These are phyloP conservation scores for Tillandsia leiboldiana DNA, from an alignment of 176 grass and related monocot genomes.

Conservation along the genomic window DNA sequence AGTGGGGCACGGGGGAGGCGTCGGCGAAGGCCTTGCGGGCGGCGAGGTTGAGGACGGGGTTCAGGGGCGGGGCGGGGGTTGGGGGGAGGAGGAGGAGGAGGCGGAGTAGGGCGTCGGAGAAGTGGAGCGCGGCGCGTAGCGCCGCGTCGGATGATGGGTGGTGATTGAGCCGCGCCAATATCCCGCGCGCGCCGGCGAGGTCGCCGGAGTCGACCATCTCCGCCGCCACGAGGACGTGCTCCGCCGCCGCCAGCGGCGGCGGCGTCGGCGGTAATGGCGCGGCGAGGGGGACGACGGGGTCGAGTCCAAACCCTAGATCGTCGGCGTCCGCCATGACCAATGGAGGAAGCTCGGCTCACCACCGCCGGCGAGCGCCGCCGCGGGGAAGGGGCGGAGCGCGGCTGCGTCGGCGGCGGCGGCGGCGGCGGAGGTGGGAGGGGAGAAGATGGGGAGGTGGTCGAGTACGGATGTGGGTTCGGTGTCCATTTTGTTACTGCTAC, in stretches of 20 bases:
- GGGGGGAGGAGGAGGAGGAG: background rate
- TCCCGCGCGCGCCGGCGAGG: constrained; percentile 30
- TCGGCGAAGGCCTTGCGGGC: constrained; percentile 16
- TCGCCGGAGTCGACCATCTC: constrained; percentile 30
- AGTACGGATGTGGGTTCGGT: constrained; percentile 44
- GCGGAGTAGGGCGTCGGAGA: constrained; percentile 15
- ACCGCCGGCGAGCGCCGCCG: constrained; percentile 6
- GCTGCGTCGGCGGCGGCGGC: constrained; percentile 16
- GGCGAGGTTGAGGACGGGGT: constrained; percentile 5
- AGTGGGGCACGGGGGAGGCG: constrained; percentile 13
- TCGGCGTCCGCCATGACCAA: constrained; percentile 33
- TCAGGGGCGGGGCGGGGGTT: background rate
- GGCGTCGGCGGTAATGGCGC: background rate
- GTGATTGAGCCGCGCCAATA: constrained; percentile 81
- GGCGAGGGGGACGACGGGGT: constrained; percentile 4
- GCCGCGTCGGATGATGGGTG: background rate
- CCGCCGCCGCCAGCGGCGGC: constrained; percentile 17
- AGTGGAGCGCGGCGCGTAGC: constrained; percentile 16
- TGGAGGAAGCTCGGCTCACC: constrained; percentile 27
- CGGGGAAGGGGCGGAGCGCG: constrained; percentile 22
- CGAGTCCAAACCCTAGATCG: constrained; percentile 21
- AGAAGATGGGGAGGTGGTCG: constrained; percentile 34
- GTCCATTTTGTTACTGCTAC: background rate
- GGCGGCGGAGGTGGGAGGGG: constrained; percentile 12
- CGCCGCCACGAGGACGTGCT: constrained; percentile 37